Evolutionary conservation across 202 grass and related monocot species (phyloP).

Genomic region (Alloteropsis angusta): DNA sequence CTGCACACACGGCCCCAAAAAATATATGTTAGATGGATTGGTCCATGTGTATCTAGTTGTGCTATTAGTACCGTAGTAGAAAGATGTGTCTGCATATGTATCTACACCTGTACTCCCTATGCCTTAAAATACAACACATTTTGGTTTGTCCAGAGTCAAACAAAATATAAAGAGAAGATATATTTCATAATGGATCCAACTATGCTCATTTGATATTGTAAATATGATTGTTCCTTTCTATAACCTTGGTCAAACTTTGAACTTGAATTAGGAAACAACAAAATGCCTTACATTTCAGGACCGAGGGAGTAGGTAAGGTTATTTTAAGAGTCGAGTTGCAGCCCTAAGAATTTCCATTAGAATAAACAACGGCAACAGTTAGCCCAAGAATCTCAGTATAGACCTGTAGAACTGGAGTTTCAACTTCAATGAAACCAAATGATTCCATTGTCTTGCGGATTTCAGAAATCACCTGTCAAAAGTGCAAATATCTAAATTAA

Average conservation of each 20-base stretch:
- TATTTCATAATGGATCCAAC: too few relatives aligned
- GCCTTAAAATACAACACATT: too few relatives aligned
- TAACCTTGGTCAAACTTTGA: too few relatives aligned
- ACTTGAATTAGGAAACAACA: too few relatives aligned
- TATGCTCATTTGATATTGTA: too few relatives aligned
- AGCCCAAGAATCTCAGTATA: constrained; percentile 1
- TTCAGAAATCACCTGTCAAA: constrained; percentile 74
- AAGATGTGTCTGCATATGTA: background rate
- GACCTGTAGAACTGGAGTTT: constrained; percentile 98
- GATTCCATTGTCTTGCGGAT: constrained; percentile 95
- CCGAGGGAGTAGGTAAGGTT: background rate
- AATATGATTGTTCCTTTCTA: too few relatives aligned
- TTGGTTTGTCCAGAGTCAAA: too few relatives aligned
- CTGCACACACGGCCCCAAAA: too few relatives aligned
- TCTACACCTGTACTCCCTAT: background rate
- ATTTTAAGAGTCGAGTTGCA: background rate
- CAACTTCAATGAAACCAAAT: constrained; percentile 97
- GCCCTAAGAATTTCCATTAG: background rate
- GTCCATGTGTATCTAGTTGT: background rate
- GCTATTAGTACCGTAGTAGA: background rate
- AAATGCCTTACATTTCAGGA: too few relatives aligned
- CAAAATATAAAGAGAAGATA: too few relatives aligned
- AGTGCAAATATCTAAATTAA: constrained; percentile 18
- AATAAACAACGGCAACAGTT: background rate
- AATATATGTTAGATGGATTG: too few relatives aligned